Conservation (phyloP, 1,139 yeast genomes). For the Blastobotrys elegans region DNA sequence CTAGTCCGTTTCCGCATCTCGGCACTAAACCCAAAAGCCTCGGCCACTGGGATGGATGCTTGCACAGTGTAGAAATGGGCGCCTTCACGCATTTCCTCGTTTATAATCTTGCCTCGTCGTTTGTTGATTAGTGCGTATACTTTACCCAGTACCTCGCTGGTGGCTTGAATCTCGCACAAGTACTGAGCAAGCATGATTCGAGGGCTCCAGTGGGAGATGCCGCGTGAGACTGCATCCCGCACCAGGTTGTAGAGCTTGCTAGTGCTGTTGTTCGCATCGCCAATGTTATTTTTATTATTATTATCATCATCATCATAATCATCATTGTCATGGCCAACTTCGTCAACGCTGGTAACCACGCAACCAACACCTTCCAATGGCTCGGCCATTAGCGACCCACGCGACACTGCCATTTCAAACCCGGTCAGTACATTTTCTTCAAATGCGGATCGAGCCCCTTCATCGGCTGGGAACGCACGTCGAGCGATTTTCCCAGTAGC, state of each 20-base stretch:
- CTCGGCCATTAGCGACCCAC: conserved; percentile 88
- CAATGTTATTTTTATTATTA: conserved; percentile 22
- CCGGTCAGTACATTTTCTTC: conserved; percentile 75
- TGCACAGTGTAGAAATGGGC: conserved; percentile 89
- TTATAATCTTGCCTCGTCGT: conserved; percentile 75
- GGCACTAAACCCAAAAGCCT: conserved; percentile 95
- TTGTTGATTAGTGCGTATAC: conserved; percentile 92
- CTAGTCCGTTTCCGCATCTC: conserved; percentile 90
- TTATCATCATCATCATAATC: not conserved
- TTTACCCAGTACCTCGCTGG: conserved; percentile 89
- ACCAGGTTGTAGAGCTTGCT: conserved; percentile 74
- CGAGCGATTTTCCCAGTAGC: conserved; percentile 31
- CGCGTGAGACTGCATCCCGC: conserved; percentile 66
- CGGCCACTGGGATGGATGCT: conserved; percentile 87
- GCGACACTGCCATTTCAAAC: conserved; percentile 73
- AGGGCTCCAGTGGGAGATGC: conserved; percentile 77
- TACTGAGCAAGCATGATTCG: conserved; percentile 89
- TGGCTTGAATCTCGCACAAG: conserved; percentile 90
- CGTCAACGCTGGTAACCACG: conserved; percentile 39
- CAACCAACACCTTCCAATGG: conserved; percentile 79
- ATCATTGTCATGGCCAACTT: conserved; percentile 23
- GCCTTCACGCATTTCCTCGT: conserved; percentile 97
- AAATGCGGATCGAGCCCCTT: conserved; percentile 29
- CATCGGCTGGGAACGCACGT: conserved; percentile 16
- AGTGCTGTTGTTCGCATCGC: conserved; percentile 39